Conservation (phyloP, 1,139 yeast genomes). For the Kodamaea suecica region DNA sequence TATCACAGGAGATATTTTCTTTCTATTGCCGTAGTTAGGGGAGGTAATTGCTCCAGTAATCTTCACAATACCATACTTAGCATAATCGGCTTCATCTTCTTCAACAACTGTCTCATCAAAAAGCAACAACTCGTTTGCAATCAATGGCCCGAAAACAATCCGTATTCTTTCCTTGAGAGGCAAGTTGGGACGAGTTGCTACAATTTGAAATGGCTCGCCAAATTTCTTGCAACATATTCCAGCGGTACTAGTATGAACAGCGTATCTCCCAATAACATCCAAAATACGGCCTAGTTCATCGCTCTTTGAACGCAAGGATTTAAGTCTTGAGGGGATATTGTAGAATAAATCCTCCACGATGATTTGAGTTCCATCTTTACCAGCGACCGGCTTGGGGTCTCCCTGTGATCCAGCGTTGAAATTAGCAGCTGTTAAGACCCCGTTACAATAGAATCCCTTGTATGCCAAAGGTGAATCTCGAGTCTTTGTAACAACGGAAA, state of each 20-base stretch:
- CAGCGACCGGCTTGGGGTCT: slow-evolving; percentile 77
- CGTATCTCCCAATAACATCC: slow-evolving; percentile 82
- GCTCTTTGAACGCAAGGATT: slow-evolving; percentile 59
- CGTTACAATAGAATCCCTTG: slow-evolving; percentile 63
- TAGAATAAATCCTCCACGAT: slow-evolving; percentile 86
- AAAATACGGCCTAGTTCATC: slow-evolving; percentile 77
- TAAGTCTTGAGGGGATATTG: slow-evolving; percentile 76
- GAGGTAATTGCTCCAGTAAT: slow-evolving; percentile 66
- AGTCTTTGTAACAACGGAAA: slow-evolving; percentile 78
- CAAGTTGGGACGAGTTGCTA: slow-evolving; percentile 49
- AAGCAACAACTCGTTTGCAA: slow-evolving; percentile 64
- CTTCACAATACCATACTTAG: slow-evolving; percentile 44
- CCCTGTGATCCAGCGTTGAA: slow-evolving; percentile 24
- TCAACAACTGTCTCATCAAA: slow-evolving; percentile 22
- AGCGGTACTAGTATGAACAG: slow-evolving; percentile 66
- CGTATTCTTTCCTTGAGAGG: slow-evolving; percentile 66
- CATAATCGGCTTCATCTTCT: slow-evolving; percentile 4
- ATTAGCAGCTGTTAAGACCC: slow-evolving; percentile 47
- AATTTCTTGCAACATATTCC: slow-evolving; percentile 78
- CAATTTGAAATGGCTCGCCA: slow-evolving; percentile 61
- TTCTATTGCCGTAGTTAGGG: slow-evolving; percentile 70
- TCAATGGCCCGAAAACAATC: slow-evolving; percentile 63
- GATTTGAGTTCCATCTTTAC: slow-evolving; percentile 82
- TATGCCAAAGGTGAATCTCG: slow-evolving; percentile 61
- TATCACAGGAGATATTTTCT: slow-evolving; percentile 63